These are phyloP conservation scores for Phaffia rhodozyma DNA, from an alignment of 1,284 basidiomycete genomes.

Conservation along the genomic window DNA sequence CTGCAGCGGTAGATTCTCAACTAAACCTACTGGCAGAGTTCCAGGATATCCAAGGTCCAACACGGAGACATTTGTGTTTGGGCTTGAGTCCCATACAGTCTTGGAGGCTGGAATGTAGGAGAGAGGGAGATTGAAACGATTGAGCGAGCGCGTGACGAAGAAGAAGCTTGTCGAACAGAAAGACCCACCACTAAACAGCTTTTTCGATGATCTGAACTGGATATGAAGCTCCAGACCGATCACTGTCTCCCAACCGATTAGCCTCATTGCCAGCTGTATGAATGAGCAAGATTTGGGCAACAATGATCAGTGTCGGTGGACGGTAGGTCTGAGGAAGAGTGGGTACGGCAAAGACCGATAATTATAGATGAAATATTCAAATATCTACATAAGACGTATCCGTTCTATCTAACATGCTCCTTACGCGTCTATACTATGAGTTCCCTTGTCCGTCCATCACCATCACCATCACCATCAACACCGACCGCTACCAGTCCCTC, in stretches of 20 bases:
- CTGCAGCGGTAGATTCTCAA: not conserved
- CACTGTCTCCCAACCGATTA: constrained; percentile 57
- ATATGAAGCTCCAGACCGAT: constrained; percentile 94
- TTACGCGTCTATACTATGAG: too few species aligned
- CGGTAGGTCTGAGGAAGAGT: too few species aligned
- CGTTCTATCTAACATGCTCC: too few species aligned
- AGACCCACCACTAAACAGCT: constrained; percentile 74
- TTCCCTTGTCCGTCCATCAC: too few species aligned
- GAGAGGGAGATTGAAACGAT: not conserved
- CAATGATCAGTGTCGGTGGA: too few species aligned
- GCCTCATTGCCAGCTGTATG: too few species aligned
- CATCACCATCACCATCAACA: too few species aligned
- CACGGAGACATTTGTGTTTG: constrained; percentile 65
- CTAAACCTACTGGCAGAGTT: constrained; percentile 61
- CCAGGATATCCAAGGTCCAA: constrained; percentile 91
- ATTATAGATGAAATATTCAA: too few species aligned
- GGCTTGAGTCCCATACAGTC: constrained; percentile 44
- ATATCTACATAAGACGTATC: too few species aligned
- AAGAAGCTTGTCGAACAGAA: constrained; percentile 19
- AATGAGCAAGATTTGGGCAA: too few species aligned
- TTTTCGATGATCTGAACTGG: constrained; percentile 73
- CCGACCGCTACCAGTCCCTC: too few species aligned
- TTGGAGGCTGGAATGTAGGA: constrained; percentile 38
- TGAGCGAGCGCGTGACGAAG: not conserved
- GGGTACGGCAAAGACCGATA: too few species aligned